Evolutionary conservation across 2,329 filamentous ascomycete species (phyloP), one percentile per base, ranked within the genome.

Genomic region (Fonsecaea pugnacius): DNA sequence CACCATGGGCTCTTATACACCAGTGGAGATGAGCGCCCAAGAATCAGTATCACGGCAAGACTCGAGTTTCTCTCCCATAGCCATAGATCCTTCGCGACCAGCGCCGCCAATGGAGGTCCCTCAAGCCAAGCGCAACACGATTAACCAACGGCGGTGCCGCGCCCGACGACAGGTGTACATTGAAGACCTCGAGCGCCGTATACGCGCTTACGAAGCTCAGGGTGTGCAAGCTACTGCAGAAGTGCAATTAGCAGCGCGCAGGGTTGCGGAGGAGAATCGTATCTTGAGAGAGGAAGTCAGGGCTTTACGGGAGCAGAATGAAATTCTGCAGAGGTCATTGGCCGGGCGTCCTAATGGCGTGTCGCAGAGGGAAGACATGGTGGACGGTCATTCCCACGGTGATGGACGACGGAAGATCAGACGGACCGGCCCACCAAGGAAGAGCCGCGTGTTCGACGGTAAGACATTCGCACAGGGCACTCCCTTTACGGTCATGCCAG

Each of bases 61-160:
- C 18, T 5, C 3, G 4, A 24, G 21, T 24, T 27, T 24, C 5
- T 18, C 43, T 14, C 24, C 43, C 21, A 24, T 48, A 2, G 10
- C 43, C 24, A 27, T 48, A 5, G 24, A 5, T 48, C 21, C 21
- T 6, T 14, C 18, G 8, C 21, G 18, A 27, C 9, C 43, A 14
- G 18, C 14, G 12, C 18, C 21, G 18, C 43, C 21, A 24, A 48
- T 12, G 21, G 43, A 48, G 18, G 21, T 5, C 18, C 10, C 51
- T 3, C 5, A 10, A 18, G n/a, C 35, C 7, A 53, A 33, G 18
- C 87, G 89, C 63, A 88, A 92, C 69, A 85, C 90, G 68, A 88
- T 92, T 71, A 93, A 92, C 72, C 90, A 92, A 74, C 83, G 90
- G 62, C 86, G 89, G 67, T 91, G 88, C n/a, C 86, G 90, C 59